A percentile compares a stretch with the other conserved stretches of the same genome.
Evolutionary conservation across 1,284 basidiomycete genomes (phyloP).

Genomic region (Marasmius tenuissimus): DNA sequence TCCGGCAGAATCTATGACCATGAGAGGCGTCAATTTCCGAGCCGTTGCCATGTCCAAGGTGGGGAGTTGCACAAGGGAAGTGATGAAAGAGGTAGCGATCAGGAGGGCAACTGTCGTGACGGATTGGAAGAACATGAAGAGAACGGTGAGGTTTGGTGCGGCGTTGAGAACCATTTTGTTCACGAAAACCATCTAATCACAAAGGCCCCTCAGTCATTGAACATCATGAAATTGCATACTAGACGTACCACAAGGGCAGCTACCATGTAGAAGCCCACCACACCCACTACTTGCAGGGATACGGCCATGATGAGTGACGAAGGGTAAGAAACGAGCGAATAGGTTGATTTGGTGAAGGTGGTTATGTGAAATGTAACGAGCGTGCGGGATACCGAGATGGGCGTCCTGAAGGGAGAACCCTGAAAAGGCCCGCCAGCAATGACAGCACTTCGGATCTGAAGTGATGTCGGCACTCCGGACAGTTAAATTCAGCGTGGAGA

Average conservation of each 20-base stretch:
- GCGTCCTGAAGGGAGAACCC: neutral
- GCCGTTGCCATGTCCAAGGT: slow-evolving; percentile 38
- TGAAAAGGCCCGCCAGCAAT: neutral
- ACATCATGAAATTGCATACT: neutral
- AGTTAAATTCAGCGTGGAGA: too few relatives aligned
- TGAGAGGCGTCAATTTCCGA: slow-evolving; percentile 46
- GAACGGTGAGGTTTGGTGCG: slow-evolving; percentile 54
- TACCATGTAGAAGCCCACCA: slow-evolving; percentile 63
- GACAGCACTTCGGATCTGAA: too few relatives aligned
- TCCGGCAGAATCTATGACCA: slow-evolving; percentile 52
- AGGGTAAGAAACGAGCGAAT: neutral
- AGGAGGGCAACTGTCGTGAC: slow-evolving; percentile 54
- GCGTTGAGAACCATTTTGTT: slow-evolving; percentile 60
- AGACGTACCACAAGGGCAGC: slow-evolving; percentile 56
- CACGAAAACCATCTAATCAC: slow-evolving; percentile 49
- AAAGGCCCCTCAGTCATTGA: neutral
- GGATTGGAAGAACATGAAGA: slow-evolving; percentile 60
- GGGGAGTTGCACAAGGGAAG: slow-evolving; percentile 44
- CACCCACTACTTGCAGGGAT: slow-evolving; percentile 46
- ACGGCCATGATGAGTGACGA: slow-evolving; percentile 2
- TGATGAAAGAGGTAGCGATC: slow-evolving; percentile 38
- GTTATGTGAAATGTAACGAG: neutral
- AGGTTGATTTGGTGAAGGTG: too few relatives aligned
- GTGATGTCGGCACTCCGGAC: too few relatives aligned
- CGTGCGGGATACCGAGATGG: neutral